Evolutionary conservation across 805 yeast genomes (phyloP), one percentile per base, ranked within the genome.

Genomic region (Candida sithepensis): DNA sequence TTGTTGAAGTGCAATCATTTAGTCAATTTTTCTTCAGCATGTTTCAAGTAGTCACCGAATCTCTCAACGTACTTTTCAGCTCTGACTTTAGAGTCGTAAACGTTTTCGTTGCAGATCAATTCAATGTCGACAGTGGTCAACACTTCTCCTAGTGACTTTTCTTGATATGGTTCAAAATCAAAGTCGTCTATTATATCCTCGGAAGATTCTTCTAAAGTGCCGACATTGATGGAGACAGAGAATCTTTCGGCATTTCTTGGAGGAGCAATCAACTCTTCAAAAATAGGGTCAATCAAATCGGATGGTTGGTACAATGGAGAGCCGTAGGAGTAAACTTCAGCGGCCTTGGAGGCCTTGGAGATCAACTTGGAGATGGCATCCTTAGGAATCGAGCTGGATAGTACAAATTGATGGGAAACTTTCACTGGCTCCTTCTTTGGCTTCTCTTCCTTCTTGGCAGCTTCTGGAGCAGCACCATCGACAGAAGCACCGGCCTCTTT

Each of bases 241-340:
- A 78, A 81, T 58, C 83, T 74, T 43, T 67, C 74, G 2, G 69
- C 55, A 43, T 61, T 67, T 47, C 64, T 55, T 26, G 73, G 55
- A 22, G 79, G 77, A 0, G 81, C 74, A 45, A 82, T 56, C 46
- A 84, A 59, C 14, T 72, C 79, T 56, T 84, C 91, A 54, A 84
- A 82, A 4, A 75, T 52, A 5, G 84, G 77, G 56, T 84, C 89
- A 49, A 73, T 73, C 52, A 73, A 71, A 38, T 77, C 81, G 6
- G 82, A 75, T 38, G 53, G 64, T 38, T 39, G 59, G 48, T 60
- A 54, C 62, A 69, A 24, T 66, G 67, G 43, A 44, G 61, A 41
- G 57, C 68, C 58, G 57, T 73, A 73, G 13, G 82, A 72, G 54
- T 60, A 67, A 37, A 61, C 61, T 54, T 73, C 71, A 18, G 85